Conservation (phyloP, 441 rosid species). For the Populus tomentosa region DNA sequence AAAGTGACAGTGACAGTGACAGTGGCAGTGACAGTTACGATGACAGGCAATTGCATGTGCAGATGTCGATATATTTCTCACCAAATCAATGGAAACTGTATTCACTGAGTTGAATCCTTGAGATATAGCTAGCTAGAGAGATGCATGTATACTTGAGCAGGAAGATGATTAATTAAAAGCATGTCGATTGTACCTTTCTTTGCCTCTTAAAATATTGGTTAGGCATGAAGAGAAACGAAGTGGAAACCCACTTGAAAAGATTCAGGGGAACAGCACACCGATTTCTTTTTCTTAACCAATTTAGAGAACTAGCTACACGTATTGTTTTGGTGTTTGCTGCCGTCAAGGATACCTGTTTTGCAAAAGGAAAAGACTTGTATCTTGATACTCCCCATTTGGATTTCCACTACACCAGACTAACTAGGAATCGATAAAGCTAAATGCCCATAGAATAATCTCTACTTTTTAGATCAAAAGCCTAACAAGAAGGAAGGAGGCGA, state of each 20-base stretch:
- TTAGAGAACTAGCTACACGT: not conserved
- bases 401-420: constrained; percentile 31
- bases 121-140: not conserved
- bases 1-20: too few relatives aligned
- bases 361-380: not conserved
- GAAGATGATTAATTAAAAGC: constrained; percentile 11
- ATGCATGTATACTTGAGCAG: not conserved
- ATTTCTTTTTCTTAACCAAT: not conserved
- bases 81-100: not conserved
- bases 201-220: too few relatives aligned
- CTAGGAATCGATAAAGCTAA: not conserved
- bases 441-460: not conserved
- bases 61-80: not conserved
- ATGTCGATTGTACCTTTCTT: constrained; percentile 7
- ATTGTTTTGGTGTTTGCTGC: constrained; percentile 17
- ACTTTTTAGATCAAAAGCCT: constrained; percentile 29
- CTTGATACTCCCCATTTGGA: constrained; percentile 24
- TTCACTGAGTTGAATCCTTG: not conserved
- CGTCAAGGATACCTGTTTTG: constrained; percentile 28
- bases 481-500: constrained; percentile 18
- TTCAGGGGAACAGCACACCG: not conserved
- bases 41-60: not conserved
- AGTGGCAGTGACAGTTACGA: too few relatives aligned
- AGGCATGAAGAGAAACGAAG: not conserved
- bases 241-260: constrained; percentile 12